Evolutionary conservation across 1,284 basidiomycete species (phyloP), one percentile per base, ranked within the genome.

Genomic region (Fomitiporia mediterranea): DNA sequence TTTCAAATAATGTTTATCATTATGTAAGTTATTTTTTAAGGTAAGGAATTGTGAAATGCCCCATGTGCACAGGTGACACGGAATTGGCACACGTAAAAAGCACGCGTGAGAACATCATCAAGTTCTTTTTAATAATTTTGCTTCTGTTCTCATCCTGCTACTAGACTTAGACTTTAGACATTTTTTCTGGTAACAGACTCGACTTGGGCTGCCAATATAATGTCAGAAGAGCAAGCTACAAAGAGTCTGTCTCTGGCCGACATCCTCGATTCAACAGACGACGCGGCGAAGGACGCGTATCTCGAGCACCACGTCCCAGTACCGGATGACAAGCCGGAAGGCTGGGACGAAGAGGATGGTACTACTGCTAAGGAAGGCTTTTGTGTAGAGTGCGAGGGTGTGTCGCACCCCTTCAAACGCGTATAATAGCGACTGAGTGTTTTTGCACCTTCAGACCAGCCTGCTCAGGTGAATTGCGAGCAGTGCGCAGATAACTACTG

Each of bases 361-460:
- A 75, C 77, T 55, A 72, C 68, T 37, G 73, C 76, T 9, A 70
- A 74, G 5, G 82, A 88, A 55, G 89, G 88, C 0, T 88, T 75
- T 65, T 91, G 89, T 62, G 69, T 90, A 53, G 89, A 91, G 67
- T 91, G 89, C 66, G 89, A 91, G 81, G 89, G 89, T 89, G 57
- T 61, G 76, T 47, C 38, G 38, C 6, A 25, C 23, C 11, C 47
- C 46, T 42, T 17, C 39, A 11, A 43, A 11, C 15, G 13, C 35
- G n/a, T 9, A 37, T 21, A 28, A 27, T 15, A 17, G 50, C 35
- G 23, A 43, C 21, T 15, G 3, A 35, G 46, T 21, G 11, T 13
- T 19, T 4, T 25, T 28, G 28, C 17, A 34, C 55, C 39, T 48
- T 43, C 64, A 91, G 89, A 91, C 72, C 89, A 91, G 69, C 88